Evolutionary conservation across 441 rosid species (phyloP).

Genomic region (Hura crepitans): DNA sequence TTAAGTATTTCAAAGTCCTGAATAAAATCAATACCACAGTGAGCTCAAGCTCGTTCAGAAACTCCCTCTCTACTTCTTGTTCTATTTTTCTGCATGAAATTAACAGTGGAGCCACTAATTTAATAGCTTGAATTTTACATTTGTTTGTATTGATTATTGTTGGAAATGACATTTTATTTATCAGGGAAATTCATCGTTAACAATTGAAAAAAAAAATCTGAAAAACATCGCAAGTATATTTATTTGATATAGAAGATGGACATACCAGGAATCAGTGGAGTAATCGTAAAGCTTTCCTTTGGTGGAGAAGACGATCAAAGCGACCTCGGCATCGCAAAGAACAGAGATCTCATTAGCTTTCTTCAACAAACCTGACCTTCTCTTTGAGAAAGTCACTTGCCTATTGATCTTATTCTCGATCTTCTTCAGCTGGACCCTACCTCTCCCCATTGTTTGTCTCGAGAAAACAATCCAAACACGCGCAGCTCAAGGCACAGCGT

Average conservation of each 20-base stretch:
- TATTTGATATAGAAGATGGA: not conserved
- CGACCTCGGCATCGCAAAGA: conserved; percentile 74
- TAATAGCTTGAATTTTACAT: too few species aligned
- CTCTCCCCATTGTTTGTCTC: conserved; percentile 55
- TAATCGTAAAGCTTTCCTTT: conserved; percentile 76
- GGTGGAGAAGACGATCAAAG: conserved; percentile 73
- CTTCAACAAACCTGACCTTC: conserved; percentile 69
- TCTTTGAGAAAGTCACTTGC: conserved; percentile 82
- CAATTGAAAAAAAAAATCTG: conserved; percentile 9
- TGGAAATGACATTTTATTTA: too few species aligned
- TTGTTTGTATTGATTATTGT: too few species aligned
- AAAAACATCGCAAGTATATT: too few species aligned
- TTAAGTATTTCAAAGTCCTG: too few species aligned
- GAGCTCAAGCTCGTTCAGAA: too few species aligned
- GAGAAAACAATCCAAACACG: conserved; percentile 2
- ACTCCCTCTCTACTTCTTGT: too few species aligned
- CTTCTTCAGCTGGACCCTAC: conserved; percentile 81
- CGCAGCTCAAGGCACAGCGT: not conserved
- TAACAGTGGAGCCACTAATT: too few species aligned
- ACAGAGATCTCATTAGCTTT: conserved; percentile 90
- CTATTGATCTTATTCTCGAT: conserved; percentile 87
- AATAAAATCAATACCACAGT: too few species aligned
- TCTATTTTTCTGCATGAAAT: too few species aligned
- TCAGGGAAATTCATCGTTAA: too few species aligned
- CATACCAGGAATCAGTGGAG: conserved; percentile 61